A percentile compares a stretch with the other conserved stretches of the same genome.
Conservation (phyloP, 1,284 basidiomycete genomes). For the Cerioporus squamosus region DNA sequence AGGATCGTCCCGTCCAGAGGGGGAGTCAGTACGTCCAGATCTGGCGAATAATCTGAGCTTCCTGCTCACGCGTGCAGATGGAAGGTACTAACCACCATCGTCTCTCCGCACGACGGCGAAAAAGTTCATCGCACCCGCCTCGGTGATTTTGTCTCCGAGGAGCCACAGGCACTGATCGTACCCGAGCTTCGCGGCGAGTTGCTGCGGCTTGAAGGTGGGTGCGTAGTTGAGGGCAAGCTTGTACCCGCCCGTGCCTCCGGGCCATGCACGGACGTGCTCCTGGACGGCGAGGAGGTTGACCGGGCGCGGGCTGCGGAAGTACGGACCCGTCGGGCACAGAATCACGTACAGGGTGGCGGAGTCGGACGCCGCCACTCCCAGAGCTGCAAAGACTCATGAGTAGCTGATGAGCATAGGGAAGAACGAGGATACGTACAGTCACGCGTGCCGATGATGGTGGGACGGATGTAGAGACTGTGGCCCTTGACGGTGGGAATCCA, state of each 20-base stretch:
- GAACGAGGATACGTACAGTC: conserved; percentile 53
- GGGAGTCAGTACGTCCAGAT: conserved; percentile 72
- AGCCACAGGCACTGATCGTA: conserved; percentile 77
- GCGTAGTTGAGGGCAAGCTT: conserved; percentile 77
- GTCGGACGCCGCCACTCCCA: conserved; percentile 74
- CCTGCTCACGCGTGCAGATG: neutral
- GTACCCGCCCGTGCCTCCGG: conserved; percentile 74
- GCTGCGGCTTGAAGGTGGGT: conserved; percentile 70
- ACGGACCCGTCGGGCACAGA: conserved; percentile 69
- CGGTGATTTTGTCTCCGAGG: conserved; percentile 43
- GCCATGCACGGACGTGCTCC: conserved; percentile 81
- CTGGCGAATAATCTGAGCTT: conserved; percentile 35
- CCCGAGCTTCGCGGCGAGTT: conserved; percentile 64
- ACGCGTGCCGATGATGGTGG: conserved; percentile 85
- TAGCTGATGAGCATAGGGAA: neutral
- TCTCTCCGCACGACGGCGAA: conserved; percentile 54
- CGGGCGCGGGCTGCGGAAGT: conserved; percentile 69
- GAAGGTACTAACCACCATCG: conserved; percentile 45
- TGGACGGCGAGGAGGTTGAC: conserved; percentile 74
- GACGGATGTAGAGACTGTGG: conserved; percentile 84
- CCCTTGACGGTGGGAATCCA: conserved; percentile 78
- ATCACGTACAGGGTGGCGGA: conserved; percentile 77
- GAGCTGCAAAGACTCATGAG: conserved; percentile 37
- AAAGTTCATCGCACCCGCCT: conserved; percentile 69
- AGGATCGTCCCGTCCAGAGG: conserved; percentile 78